phyloP scores from a whole-genome alignment of 163 green algal genomes.

The Scenedesmus sp. region DNA sequence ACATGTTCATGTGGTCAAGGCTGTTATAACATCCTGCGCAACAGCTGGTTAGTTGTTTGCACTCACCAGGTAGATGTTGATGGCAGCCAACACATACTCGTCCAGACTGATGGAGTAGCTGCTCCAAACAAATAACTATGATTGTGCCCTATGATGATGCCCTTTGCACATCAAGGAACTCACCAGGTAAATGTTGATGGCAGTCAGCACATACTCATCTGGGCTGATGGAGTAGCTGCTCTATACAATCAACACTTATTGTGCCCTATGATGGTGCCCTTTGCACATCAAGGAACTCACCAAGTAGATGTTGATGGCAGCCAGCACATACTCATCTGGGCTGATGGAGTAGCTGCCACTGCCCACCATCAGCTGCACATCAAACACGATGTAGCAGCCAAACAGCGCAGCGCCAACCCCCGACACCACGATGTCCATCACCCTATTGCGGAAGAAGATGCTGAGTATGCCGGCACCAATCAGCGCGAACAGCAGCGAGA shows the following conservation, averaged over 20 bases:
- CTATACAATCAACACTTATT: constrained; percentile 30
- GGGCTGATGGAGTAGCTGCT: constrained; percentile 60
- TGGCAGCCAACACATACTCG: constrained; percentile 76
- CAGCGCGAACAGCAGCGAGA: constrained; percentile 57
- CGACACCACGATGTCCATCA: constrained; percentile 55
- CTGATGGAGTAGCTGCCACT: constrained; percentile 57
- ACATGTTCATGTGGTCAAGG: no score
- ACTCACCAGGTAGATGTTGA: constrained; percentile 69
- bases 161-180: background rate
- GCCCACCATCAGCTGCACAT: constrained; percentile 65
- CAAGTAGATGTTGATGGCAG: constrained; percentile 74
- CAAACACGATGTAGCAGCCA: constrained; percentile 70
- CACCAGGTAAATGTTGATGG: constrained; percentile 71
- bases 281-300: constrained; percentile 14
- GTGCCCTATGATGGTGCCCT: no score
- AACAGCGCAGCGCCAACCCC: constrained; percentile 68
- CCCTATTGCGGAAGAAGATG: constrained; percentile 49
- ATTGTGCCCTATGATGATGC: no score
- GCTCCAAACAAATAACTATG: constrained; percentile 37
- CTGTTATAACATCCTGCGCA: no score
- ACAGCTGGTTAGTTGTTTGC: no score
- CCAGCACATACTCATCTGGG: constrained; percentile 84
- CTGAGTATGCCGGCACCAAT: constrained; percentile 54
- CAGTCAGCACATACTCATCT: constrained; percentile 79
- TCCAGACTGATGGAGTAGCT: constrained; percentile 66